Evolutionary conservation across 2,329 filamentous ascomycete genomes (phyloP).

Genomic region (Microsporum audouinii): DNA sequence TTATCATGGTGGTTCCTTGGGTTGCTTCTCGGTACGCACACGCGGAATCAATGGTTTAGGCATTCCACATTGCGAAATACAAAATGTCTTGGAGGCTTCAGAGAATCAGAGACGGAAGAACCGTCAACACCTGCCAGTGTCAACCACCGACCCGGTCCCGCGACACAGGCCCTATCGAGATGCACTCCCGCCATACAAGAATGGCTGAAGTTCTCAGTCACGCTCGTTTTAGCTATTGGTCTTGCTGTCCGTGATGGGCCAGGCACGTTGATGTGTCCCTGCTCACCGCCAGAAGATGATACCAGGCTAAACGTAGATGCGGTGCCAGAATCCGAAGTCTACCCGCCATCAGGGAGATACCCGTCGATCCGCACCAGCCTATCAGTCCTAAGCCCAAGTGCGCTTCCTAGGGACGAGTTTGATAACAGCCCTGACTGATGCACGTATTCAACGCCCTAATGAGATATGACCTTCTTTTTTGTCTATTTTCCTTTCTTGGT

Average conservation of each 20-base stretch:
- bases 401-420: neutral
- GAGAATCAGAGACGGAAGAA: neutral
- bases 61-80: conserved; percentile 2
- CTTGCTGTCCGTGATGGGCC: conserved; percentile 39
- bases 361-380: neutral
- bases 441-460: neutral
- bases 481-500: neutral
- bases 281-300: neutral
- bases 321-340: neutral
- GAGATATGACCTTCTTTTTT: neutral
- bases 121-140: neutral
- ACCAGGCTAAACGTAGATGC: neutral
- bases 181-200: neutral
- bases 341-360: neutral
- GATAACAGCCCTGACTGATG: neutral
- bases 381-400: neutral
- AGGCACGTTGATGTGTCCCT: conserved; percentile 18
- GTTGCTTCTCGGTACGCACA: conserved; percentile 19
- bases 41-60: conserved; percentile 13
- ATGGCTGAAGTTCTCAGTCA: conserved; percentile 40
- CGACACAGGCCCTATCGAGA: neutral
- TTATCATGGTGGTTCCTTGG: conserved; percentile 30
- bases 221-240: conserved; percentile 39
- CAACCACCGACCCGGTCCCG: neutral
- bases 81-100: neutral